Evolutionary conservation across 345 rosid species (phyloP).

Genomic region (Arabidopsis arenosa): DNA sequence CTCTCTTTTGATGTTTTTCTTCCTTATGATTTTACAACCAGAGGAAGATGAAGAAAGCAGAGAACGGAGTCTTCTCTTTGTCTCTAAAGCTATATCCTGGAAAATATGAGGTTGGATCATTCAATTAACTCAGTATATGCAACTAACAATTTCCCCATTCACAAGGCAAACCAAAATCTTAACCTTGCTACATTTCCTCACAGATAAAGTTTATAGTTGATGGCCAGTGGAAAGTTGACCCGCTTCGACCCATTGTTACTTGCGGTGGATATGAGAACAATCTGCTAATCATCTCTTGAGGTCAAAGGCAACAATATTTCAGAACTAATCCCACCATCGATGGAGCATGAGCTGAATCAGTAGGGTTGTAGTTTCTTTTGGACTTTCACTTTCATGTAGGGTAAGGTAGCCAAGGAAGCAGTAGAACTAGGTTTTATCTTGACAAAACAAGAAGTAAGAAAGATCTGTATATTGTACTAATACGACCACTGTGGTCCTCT

Average conservation of each 20-base stretch:
- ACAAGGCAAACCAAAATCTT: constrained; percentile 11
- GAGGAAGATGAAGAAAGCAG: constrained; percentile 92
- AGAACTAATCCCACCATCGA: constrained; percentile 20
- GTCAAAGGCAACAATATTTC: constrained; percentile 11
- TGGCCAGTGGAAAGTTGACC: constrained; percentile 94
- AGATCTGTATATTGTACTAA: constrained; percentile 33
- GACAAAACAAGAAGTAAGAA: constrained; percentile 19
- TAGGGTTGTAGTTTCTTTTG: constrained; percentile 28
- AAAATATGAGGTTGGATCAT: constrained; percentile 70
- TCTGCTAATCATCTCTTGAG: constrained; percentile 65
- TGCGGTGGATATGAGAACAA: constrained; percentile 74
- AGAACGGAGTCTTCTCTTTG: constrained; percentile 67
- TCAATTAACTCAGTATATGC: not conserved
- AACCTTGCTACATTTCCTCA: constrained; percentile 18
- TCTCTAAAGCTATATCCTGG: constrained; percentile 84
- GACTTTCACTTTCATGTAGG: constrained; percentile 31
- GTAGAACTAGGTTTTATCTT: constrained; percentile 27
- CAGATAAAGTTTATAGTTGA: constrained; percentile 95
- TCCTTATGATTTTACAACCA: constrained; percentile 41
- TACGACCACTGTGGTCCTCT: constrained; percentile 19
- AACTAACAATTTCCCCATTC: not conserved
- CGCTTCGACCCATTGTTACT: constrained; percentile 77
- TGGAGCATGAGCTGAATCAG: constrained; percentile 32
- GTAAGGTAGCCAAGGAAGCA: constrained; percentile 37
- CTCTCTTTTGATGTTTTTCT: not conserved